Percentiles rank a stretch among this genome's conserved stretches.
phyloP scores from a whole-genome alignment of 1,284 basidiomycete species.

The Sanguinoderma infundibulare region DNA sequence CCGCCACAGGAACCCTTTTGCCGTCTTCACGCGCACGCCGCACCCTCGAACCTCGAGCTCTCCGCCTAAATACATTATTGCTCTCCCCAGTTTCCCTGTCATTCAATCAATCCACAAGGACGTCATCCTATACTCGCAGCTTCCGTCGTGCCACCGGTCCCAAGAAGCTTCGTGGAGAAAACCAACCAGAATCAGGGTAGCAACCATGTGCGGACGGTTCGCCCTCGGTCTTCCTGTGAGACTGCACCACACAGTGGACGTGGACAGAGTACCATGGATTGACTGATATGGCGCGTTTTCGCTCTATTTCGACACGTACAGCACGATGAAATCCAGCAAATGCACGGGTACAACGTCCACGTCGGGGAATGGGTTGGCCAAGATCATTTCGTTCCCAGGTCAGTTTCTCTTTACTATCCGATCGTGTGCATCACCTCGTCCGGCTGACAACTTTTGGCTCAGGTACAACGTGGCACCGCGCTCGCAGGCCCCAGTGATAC shows the following conservation, averaged over 20 bases:
- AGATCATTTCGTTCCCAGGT: conserved; percentile 56
- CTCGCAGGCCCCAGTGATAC: conserved; percentile 68
- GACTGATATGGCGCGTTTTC: background rate
- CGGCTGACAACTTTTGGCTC: background rate
- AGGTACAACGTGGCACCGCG: conserved; percentile 77
- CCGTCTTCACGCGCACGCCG: no score
- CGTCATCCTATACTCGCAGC: no score
- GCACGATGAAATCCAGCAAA: conserved; percentile 44
- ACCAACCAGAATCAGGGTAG: no score
- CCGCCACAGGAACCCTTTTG: no score
- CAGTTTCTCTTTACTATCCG: background rate
- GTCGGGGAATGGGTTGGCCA: conserved; percentile 67
- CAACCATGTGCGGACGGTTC: conserved; percentile 66
- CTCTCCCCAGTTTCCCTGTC: no score
- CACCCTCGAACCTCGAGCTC: no score
- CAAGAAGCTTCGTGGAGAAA: no score
- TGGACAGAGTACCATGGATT: background rate
- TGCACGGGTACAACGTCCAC: conserved; percentile 47
- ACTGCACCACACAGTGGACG: background rate
- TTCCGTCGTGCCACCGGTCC: no score
- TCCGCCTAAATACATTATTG: no score
- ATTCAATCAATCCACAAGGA: no score
- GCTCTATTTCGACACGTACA: conserved; percentile 18
- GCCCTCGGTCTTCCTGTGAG: conserved; percentile 55
- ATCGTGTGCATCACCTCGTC: background rate